Percentiles rank a stretch among this genome's conserved stretches.
phyloP scores from a whole-genome alignment of 257 asterid species.

The Henckelia pumila region DNA sequence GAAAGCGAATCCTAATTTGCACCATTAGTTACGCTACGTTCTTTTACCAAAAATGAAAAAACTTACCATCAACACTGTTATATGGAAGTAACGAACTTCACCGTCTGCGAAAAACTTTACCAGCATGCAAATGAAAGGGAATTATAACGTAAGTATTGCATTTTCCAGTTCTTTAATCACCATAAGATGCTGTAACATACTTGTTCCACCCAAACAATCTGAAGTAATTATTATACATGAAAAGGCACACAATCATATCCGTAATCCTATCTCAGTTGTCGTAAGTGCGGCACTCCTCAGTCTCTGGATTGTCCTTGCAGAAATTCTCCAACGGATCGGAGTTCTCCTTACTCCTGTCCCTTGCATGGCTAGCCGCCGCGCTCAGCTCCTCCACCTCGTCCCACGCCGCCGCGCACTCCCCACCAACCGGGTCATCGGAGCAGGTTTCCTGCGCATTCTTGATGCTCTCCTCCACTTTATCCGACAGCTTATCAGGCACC shows the following conservation, averaged over 20 bases:
- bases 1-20: too few relatives aligned
- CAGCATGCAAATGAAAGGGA: too few relatives aligned
- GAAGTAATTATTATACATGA: constrained; percentile 1
- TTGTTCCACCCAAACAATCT: constrained; percentile 1
- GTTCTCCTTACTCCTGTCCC: constrained; percentile 65
- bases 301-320: constrained; percentile 95
- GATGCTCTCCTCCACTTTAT: constrained; percentile 82
- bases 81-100: too few relatives aligned
- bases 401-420: constrained; percentile 98
- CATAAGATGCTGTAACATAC: not conserved
- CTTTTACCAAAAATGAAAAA: too few relatives aligned
- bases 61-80: too few relatives aligned
- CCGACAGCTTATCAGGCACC: constrained; percentile 66
- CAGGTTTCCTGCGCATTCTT: constrained; percentile 75
- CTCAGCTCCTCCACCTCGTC: constrained; percentile 99
- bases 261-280: constrained; percentile 45
- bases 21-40: too few relatives aligned
- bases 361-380: constrained; percentile 88
- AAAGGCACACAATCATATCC: not conserved
- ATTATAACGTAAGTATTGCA: not conserved
- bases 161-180: not conserved
- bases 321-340: constrained; percentile 67
- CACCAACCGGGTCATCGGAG: constrained; percentile 57
- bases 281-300: constrained; percentile 90
- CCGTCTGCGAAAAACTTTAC: too few relatives aligned